Evolutionary conservation across 352 stramenopile species (phyloP), one percentile per base, ranked within the genome.

Genomic region (Globisporangium parvum): DNA sequence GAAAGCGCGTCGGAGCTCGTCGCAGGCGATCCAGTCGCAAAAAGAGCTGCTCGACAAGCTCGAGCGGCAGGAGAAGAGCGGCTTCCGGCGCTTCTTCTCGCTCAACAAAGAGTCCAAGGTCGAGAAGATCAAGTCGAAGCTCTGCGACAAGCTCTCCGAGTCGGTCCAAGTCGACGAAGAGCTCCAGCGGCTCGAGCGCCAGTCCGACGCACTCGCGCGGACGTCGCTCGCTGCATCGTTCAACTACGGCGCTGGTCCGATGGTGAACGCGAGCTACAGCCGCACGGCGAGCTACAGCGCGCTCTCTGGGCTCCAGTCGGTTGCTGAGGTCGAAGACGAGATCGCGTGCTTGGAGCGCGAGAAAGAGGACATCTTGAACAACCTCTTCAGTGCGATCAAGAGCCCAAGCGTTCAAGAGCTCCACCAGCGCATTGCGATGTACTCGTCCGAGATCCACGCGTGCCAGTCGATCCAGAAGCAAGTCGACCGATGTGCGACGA

Each of bases 11-110:
- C 75, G 75, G 31, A 86, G 68, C 55, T 91, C 81, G 57, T 70
- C 69, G 21, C 72, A 87, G 59, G 85, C 86, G 65, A 87, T 91
- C 57, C 79, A 89, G 57, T 85, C 75, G 42, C 81, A 91, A 61
- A 88, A 90, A 55, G 79, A 88, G 55, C 58, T 91, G 47, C 71
- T 91, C 48, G 77, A 91, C 62, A 91, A 91, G 57, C 86, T 91
- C 62, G 81, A 88, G 65, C 71, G 69, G 46, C 79, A 89, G 46
- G 81, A 91, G 51, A 76, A 77, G 23, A 68, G 77, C 42, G 69
- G 76, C 1, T 62, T 89, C 26, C 79, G 81, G 1, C 73, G 77
- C 24, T 77, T 89, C 18, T 89, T 91, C 56, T 76, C 76, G 10
- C 58, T 91, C 47, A 89, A 91, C 57, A 77, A 77, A 14, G 69